Conservation (phyloP, 441 rosid genomes). For the Theobroma grandiflorum region DNA sequence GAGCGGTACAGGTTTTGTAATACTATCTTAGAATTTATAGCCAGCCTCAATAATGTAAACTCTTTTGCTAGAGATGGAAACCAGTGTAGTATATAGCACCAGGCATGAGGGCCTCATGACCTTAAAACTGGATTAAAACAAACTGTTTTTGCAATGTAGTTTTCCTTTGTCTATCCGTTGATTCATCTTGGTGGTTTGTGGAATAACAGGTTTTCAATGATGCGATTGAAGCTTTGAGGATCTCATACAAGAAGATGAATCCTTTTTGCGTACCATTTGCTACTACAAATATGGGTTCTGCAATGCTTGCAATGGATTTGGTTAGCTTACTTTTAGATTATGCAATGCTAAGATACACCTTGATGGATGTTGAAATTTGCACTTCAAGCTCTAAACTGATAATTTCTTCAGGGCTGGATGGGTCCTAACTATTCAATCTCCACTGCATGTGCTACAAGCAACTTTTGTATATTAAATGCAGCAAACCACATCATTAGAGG, state of each 20-base stretch:
- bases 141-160: slow-evolving; percentile 19
- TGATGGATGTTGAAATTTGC: slow-evolving; percentile 22
- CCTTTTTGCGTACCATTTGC: slow-evolving; percentile 97
- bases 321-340: slow-evolving; percentile 50
- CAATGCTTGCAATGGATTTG: slow-evolving; percentile 96
- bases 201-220: slow-evolving; percentile 79
- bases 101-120: not conserved
- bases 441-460: slow-evolving; percentile 96
- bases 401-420: slow-evolving; percentile 88
- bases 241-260: slow-evolving; percentile 91
- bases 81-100: not conserved
- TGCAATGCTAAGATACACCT: slow-evolving; percentile 24
- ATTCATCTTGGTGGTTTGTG: slow-evolving; percentile 22
- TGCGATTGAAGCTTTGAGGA: slow-evolving; percentile 89
- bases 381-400: slow-evolving; percentile 24
- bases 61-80: slow-evolving; percentile 14
- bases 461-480: slow-evolving; percentile 89
- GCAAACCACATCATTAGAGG: slow-evolving; percentile 94
- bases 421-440: slow-evolving; percentile 98
- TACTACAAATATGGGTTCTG: slow-evolving; percentile 98
- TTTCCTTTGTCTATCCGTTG: slow-evolving; percentile 19
- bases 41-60: not conserved
- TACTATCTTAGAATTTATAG: not conserved
- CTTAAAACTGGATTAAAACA: slow-evolving; percentile 1
- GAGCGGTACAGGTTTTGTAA: not conserved